Evolutionary conservation across 352 stramenopile genomes (phyloP).

Genomic region (Lagenidium giganteum): DNA sequence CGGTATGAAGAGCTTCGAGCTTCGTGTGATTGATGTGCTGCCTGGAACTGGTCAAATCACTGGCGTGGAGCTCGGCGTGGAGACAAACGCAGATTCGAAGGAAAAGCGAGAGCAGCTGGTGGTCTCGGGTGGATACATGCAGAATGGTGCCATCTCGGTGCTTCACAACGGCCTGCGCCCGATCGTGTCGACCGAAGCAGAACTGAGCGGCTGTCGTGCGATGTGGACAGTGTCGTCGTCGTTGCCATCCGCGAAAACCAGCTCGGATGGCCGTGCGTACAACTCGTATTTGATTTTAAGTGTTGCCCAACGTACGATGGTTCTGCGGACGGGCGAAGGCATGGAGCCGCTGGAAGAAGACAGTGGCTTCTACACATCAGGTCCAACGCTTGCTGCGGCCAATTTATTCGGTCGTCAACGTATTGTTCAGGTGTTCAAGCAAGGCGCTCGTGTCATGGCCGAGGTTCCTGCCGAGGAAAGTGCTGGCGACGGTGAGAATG

Average conservation of each 20-base stretch:
- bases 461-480: constrained; percentile 31
- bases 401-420: constrained; percentile 66
- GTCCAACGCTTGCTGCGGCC: constrained; percentile 53
- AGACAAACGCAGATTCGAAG: constrained; percentile 54
- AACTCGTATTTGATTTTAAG: constrained; percentile 67
- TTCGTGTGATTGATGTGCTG: constrained; percentile 44
- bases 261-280: constrained; percentile 35
- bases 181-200: constrained; percentile 62
- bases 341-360: constrained; percentile 71
- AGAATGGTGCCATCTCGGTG: constrained; percentile 50
- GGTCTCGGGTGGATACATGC: constrained; percentile 45
- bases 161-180: constrained; percentile 61
- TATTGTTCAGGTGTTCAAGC: constrained; percentile 74
- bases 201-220: constrained; percentile 58
- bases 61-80: constrained; percentile 56
- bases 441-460: constrained; percentile 60
- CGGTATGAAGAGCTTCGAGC: too few species aligned
- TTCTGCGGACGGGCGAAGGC: constrained; percentile 60
- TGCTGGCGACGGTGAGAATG: too few species aligned
- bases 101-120: constrained; percentile 64
- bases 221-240: constrained; percentile 74
- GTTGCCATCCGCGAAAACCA: constrained; percentile 27
- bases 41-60: constrained; percentile 65
- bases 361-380: constrained; percentile 65
- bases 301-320: constrained; percentile 61